Evolutionary conservation across 1,284 basidiomycete species (phyloP), one percentile per base, ranked within the genome.

Genomic region (Ustilago lituana): DNA sequence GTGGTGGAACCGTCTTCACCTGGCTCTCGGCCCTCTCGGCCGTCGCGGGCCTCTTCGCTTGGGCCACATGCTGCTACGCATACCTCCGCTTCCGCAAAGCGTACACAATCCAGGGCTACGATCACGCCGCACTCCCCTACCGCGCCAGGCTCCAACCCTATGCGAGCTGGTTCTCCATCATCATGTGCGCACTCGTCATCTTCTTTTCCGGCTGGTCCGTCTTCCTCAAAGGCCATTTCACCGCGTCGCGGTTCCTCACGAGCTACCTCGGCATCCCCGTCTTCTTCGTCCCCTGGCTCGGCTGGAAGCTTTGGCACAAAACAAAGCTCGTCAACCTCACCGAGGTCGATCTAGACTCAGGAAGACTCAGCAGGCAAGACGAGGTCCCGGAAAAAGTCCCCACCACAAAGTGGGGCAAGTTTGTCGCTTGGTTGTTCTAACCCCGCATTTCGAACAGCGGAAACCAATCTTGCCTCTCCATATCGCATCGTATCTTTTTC

Each of bases 1-100:
- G 75, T 24, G 59, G 72, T n/a, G 85, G 60, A 60, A 69, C 55
- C 90, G 92, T 36, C 92, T 95, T 81, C 82, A 83, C 79, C 47
- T 82, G 75, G 70, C 64, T 76, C 75, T 63, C 89, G 72, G 88
- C 89, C 76, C 83, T 91, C 46, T 88, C 85, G 6, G 87, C 89
- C 9, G 87, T 88, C 19, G 85, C 86, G 8, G 89, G 89, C 38
- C 80, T 90, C 44, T 85, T 91, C 84, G 91, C 90, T 10, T 95
- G 93, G 93, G 89, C 89, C 74, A 91, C 87, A 43, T 91, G 92
- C 83, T 88, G 89, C 76, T 60, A 90, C 40, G 88, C 90, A 5
- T 92, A 90, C 83, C 79, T 91, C 49, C 87, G 86, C 82, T 93
- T 92, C 87, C 87, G 88, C 59, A 85, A 86, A 64, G 89, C 88